Conservation (phyloP, 2,329 filamentous ascomycete species). For the Curvularia sp. region DNA sequence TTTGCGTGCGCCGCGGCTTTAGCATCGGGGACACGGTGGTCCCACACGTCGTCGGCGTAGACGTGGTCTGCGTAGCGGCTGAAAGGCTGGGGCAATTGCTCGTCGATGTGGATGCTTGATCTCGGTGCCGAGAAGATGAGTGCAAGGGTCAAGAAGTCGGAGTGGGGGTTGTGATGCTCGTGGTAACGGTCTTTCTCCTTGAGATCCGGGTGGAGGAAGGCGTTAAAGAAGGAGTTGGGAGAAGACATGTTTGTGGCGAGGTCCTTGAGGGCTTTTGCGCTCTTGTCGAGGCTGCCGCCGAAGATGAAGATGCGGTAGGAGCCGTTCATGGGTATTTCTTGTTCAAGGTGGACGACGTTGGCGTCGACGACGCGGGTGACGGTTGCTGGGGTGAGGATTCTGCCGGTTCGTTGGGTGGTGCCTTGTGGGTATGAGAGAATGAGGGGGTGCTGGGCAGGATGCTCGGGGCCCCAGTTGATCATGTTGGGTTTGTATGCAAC, state of each 20-base stretch:
- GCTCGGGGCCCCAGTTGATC: conserved; percentile 80
- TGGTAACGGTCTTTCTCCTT: conserved; percentile 63
- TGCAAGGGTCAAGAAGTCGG: conserved; percentile 78
- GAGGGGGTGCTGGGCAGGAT: conserved; percentile 73
- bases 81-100: conserved; percentile 73
- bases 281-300: conserved; percentile 68
- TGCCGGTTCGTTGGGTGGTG: conserved; percentile 72
- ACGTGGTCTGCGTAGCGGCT: conserved; percentile 80
- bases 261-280: conserved; percentile 71
- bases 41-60: conserved; percentile 84
- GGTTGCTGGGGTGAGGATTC: conserved; percentile 76
- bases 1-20: conserved; percentile 82
- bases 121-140: conserved; percentile 75
- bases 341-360: conserved; percentile 88
- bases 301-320: conserved; percentile 88
- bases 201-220: conserved; percentile 69
- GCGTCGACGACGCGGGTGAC: conserved; percentile 88
- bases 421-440: conserved; percentile 66
- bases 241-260: conserved; percentile 70
- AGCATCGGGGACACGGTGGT: conserved; percentile 72
- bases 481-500: conserved; percentile 83
- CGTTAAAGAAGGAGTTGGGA: conserved; percentile 74
- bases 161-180: conserved; percentile 85
- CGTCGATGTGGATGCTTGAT: conserved; percentile 73
- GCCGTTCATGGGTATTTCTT: conserved; percentile 87